phyloP scores from a whole-genome alignment of 2,329 filamentous ascomycete species.

The Colletotrichum cereale region DNA sequence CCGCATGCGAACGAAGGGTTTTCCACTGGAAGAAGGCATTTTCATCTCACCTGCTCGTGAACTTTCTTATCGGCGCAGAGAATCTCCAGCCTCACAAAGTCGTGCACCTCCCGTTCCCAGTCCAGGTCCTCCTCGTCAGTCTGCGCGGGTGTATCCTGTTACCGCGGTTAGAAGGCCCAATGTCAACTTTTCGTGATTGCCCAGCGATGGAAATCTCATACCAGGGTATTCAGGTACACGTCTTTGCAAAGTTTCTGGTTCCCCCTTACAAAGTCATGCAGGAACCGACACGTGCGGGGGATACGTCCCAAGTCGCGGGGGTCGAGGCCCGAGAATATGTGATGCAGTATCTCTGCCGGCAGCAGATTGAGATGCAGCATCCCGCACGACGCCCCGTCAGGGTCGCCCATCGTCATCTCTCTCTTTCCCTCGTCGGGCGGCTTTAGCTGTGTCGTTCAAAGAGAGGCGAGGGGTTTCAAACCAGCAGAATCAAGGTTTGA shows the following conservation, averaged over 20 bases:
- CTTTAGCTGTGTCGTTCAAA: background rate
- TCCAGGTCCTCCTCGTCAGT: constrained; percentile 56
- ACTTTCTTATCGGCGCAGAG: constrained; percentile 53
- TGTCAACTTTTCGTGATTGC: background rate
- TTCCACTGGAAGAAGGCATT: background rate
- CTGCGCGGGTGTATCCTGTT: constrained; percentile 51
- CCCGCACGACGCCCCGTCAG: background rate
- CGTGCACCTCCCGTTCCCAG: constrained; percentile 59
- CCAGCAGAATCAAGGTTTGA: background rate
- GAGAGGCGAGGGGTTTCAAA: background rate
- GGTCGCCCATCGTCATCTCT: constrained; percentile 2
- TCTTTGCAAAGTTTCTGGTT: constrained; percentile 72
- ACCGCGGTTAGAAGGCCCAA: constrained; percentile 9
- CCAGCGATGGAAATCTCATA: constrained; percentile 49
- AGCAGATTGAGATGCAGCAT: constrained; percentile 49
- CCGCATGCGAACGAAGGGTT: too few species aligned
- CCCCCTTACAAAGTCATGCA: constrained; percentile 67
- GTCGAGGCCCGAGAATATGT: constrained; percentile 68
- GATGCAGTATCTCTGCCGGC: constrained; percentile 73
- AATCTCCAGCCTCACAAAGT: constrained; percentile 57
- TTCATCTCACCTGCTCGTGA: constrained; percentile 56
- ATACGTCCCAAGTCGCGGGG: constrained; percentile 68
- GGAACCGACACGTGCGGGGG: constrained; percentile 61
- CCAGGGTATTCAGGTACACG: constrained; percentile 70
- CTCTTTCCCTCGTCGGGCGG: background rate